These are phyloP conservation scores for Nannochloropsis oceanica DNA, from an alignment of 108 stramenopile species.

Conservation along the genomic window DNA sequence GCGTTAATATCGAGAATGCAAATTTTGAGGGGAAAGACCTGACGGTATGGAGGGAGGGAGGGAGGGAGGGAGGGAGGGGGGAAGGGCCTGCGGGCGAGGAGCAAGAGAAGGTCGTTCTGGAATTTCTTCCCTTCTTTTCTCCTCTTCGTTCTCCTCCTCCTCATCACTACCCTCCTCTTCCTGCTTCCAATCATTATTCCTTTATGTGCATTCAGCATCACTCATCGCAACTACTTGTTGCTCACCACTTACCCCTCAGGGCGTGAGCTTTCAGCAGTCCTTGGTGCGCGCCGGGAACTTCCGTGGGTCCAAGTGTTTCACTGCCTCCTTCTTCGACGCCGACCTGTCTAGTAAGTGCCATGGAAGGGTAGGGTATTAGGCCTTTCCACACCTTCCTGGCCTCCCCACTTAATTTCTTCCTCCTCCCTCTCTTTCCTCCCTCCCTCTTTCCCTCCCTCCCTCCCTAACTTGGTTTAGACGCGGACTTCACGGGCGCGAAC, in stretches of 20 bases:
- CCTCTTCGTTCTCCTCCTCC: too few relatives aligned
- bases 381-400: too few relatives aligned
- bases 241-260: too few relatives aligned
- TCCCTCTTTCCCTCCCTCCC: neutral
- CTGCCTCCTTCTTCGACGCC: conserved; percentile 82
- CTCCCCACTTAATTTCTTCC: too few relatives aligned
- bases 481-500: conserved; percentile 32
- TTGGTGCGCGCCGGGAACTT: conserved; percentile 78
- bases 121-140: too few relatives aligned
- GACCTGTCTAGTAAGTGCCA: conserved; percentile 48
- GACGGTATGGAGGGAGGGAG: conserved; percentile 6
- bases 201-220: too few relatives aligned
- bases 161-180: too few relatives aligned
- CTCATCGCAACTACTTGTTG: too few relatives aligned
- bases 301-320: conserved; percentile 50
- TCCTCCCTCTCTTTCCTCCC: neutral
- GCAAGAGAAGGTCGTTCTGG: too few relatives aligned
- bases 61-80: neutral
- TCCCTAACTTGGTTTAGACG: conserved; percentile 6
- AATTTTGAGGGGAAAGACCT: conserved; percentile 62
- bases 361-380: neutral
- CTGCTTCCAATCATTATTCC: too few relatives aligned
- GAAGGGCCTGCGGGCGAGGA: too few relatives aligned
- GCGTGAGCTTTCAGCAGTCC: conserved; percentile 84
- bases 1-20: conserved; percentile 65